Conservation (phyloP, 2,329 filamentous ascomycete species). For the Coniochaeta hoffmannii region DNA sequence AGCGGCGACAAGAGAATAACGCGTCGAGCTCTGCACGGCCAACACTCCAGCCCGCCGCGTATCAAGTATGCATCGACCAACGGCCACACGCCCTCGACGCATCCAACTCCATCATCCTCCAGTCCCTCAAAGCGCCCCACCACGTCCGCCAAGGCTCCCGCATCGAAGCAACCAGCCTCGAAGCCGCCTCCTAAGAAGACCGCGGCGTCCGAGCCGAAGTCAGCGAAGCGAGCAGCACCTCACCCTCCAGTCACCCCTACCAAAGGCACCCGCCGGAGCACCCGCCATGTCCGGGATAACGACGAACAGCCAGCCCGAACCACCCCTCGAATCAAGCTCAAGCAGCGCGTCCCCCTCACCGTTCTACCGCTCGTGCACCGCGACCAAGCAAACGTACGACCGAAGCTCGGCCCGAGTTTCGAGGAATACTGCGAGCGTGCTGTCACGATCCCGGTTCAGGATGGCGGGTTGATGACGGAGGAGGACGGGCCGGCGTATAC, state of each 20-base stretch:
- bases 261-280: constrained; percentile 34
- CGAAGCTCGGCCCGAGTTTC: constrained; percentile 46
- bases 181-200: constrained; percentile 11
- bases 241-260: constrained; percentile 24
- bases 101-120: constrained; percentile 3
- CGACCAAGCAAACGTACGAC: constrained; percentile 44
- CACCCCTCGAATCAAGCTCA: constrained; percentile 38
- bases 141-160: constrained; percentile 10
- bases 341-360: constrained; percentile 31
- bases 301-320: constrained; percentile 17
- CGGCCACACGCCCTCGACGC: constrained; percentile 14
- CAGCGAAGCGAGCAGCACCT: constrained; percentile 5
- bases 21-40: constrained; percentile 32
- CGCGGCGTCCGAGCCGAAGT: constrained; percentile 13
- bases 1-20: constrained; percentile 45
- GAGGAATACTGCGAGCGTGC: constrained; percentile 50
- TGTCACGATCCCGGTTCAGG: constrained; percentile 43
- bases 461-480: constrained; percentile 46
- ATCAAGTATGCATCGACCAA: constrained; percentile 19
- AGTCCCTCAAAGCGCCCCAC: constrained; percentile 3
- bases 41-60: constrained; percentile 26
- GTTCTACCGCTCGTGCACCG: constrained; percentile 53
- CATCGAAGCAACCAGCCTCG: constrained; percentile 20
- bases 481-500: constrained; percentile 53
- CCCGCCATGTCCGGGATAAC: constrained; percentile 26